phyloP scores from a whole-genome alignment of 306 rosid genomes.

The Prunus padus region DNA sequence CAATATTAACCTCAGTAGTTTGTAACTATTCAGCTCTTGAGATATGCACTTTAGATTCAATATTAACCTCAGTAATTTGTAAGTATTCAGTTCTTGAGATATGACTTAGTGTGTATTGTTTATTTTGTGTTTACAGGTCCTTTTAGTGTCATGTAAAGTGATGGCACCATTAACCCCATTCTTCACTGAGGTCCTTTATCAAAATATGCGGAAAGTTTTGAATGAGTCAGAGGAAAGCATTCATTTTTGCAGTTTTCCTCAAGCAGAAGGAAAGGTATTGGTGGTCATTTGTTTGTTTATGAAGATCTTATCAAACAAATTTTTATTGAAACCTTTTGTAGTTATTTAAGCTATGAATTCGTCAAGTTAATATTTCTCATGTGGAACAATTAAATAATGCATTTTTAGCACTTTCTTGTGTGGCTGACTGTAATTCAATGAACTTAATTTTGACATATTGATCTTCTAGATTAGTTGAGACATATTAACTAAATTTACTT shows the following conservation, averaged over 20 bases:
- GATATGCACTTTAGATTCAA: too few relatives aligned
- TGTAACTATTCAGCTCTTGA: too few relatives aligned
- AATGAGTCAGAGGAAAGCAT: conserved; percentile 74
- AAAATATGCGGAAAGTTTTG: conserved; percentile 79
- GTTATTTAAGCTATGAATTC: background rate
- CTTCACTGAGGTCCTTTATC: conserved; percentile 91
- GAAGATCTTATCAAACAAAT: background rate
- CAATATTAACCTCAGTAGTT: too few relatives aligned
- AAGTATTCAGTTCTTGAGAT: too few relatives aligned
- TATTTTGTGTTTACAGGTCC: conserved; percentile 56
- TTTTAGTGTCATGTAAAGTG: conserved; percentile 85
- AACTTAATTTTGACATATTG: background rate
- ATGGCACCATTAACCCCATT: conserved; percentile 99
- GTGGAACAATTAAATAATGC: background rate
- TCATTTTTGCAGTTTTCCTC: conserved; percentile 83
- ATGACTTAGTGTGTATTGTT: conserved; percentile 2
- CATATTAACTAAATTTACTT: conserved; percentile 21
- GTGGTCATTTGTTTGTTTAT: background rate
- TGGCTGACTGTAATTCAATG: background rate
- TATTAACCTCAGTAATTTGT: too few relatives aligned
- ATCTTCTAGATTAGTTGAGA: background rate
- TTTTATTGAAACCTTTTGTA: background rate
- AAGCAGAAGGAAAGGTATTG: conserved; percentile 75
- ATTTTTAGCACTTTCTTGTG: background rate
- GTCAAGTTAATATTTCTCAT: background rate